Base-by-base conservation (phyloP, 1,284 basidiomycete species). In the Microbotryomycetes sp. region DNA sequence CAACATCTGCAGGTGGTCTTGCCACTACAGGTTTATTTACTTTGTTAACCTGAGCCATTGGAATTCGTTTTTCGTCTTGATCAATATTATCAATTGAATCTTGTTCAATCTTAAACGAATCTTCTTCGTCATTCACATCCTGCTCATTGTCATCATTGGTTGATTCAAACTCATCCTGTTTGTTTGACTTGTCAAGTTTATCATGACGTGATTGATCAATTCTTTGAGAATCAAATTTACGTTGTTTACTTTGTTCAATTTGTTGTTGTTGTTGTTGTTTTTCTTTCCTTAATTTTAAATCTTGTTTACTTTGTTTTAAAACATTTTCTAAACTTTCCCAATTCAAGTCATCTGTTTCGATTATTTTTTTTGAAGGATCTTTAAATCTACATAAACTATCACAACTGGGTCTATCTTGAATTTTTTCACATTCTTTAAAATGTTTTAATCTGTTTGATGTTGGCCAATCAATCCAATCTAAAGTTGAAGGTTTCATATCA, bases 371-470 rank as follows among this genome's bases (percentile, higher is more conserved):
- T 42, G 9, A 19, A 12, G 12, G 36, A 42, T 42, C 36, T 19
- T 9, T 9, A 42, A 52, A 30, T 1, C 64, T 45, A 49, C 64
- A 65, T 19, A 65, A 59, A 19, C 46, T 49, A 19, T 65, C 64
- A 45, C 64, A 65, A 19, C n/a, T 23, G 0, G 54, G 54, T 6
- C 47, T 32, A 47, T 57, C 19, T 3, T 65, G 57, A 26, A 65
- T 53, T 14, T 26, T 16, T 7, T 54, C 50, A 50, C 64, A 65
- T 16, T 57, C 48, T 5, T 32, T 31, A 12, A 65, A 31, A 31
- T 55, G 47, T 4, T 58, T 25, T 16, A 65, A 9, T 1, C 52
- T 19, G 0, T 32, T 25, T 0, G 54, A 32, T 6, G 62, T 29
- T 6, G 7, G 50, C 60, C 60, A 65, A 0, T 23, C 3, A 2